Evolutionary conservation across 2,329 filamentous ascomycete species (phyloP).

Genomic region (Tolypocladium amazonense): DNA sequence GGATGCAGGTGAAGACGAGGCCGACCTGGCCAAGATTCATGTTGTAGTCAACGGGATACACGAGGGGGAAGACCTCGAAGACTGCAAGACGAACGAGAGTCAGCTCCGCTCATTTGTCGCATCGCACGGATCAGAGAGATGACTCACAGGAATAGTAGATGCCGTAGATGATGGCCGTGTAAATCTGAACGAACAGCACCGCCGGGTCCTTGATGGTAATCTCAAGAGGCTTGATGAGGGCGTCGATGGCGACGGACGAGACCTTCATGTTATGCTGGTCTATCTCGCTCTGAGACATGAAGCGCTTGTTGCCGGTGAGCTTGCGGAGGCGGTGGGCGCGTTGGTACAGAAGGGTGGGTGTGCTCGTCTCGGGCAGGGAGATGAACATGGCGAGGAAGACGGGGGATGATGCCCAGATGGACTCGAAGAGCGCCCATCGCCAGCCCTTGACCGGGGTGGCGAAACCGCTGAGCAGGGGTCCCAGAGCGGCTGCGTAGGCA

Average conservation of each 20-base stretch:
- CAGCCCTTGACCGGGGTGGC: slow-evolving; percentile 45
- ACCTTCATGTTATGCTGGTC: slow-evolving; percentile 44
- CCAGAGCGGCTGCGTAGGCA: slow-evolving; percentile 35
- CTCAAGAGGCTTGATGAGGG: slow-evolving; percentile 50
- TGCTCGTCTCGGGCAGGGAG: slow-evolving; percentile 53
- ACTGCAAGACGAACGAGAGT: slow-evolving; percentile 15
- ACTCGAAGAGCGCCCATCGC: slow-evolving; percentile 56
- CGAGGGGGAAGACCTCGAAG: slow-evolving; percentile 57
- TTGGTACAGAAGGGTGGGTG: slow-evolving; percentile 47
- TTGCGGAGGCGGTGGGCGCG: slow-evolving; percentile 52
- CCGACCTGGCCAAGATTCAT: slow-evolving; percentile 49
- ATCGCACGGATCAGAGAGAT: not conserved
- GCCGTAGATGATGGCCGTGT: slow-evolving; percentile 50
- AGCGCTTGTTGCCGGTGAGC: slow-evolving; percentile 42
- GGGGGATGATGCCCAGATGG: slow-evolving; percentile 50
- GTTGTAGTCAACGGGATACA: slow-evolving; percentile 48
- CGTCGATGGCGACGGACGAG: slow-evolving; percentile 36
- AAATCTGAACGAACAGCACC: slow-evolving; percentile 50
- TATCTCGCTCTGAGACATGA: slow-evolving; percentile 54
- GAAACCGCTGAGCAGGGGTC: slow-evolving; percentile 51
- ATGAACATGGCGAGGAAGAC: slow-evolving; percentile 51
- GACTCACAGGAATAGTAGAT: slow-evolving; percentile 45
- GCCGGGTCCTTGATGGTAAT: slow-evolving; percentile 52
- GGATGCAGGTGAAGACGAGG: slow-evolving; percentile 49
- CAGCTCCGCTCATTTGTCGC: not conserved